phyloP scores from a whole-genome alignment of 1,284 basidiomycete genomes.

The Malassezia caprae region DNA sequence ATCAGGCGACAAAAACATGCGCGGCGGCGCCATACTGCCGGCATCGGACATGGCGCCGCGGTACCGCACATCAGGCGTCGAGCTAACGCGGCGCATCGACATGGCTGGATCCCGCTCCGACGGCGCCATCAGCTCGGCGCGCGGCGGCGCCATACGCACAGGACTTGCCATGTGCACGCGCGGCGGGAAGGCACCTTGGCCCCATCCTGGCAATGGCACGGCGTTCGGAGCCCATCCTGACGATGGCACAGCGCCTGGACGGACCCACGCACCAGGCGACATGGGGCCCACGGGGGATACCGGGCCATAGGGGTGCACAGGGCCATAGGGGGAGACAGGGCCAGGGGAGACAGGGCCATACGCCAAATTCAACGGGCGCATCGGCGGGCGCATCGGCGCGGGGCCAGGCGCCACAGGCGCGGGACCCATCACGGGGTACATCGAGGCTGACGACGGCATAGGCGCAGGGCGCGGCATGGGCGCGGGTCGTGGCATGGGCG shows the following conservation, averaged over 20 bases:
- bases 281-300: background rate
- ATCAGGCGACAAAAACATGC: background rate
- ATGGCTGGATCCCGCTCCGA: slow-evolving; percentile 8
- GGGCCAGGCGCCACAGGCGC: too few species aligned
- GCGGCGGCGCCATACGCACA: slow-evolving; percentile 6
- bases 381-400: too few species aligned
- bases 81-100: slow-evolving; percentile 8
- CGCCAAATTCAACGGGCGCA: too few species aligned
- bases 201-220: background rate
- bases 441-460: background rate
- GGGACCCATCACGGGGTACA: background rate
- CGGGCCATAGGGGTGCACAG: background rate
- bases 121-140: slow-evolving; percentile 14
- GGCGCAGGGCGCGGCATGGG: background rate
- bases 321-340: background rate
- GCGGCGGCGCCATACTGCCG: background rate
- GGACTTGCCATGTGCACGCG: background rate
- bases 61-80: slow-evolving; percentile 8
- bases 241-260: background rate
- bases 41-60: background rate
- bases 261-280: background rate
- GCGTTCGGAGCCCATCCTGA: background rate
- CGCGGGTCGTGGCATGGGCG: background rate
- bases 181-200: background rate
- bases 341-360: background rate